Base-by-base conservation (phyloP, 2,329 filamentous ascomycete species). In the Cytospora paraplurivora region DNA sequence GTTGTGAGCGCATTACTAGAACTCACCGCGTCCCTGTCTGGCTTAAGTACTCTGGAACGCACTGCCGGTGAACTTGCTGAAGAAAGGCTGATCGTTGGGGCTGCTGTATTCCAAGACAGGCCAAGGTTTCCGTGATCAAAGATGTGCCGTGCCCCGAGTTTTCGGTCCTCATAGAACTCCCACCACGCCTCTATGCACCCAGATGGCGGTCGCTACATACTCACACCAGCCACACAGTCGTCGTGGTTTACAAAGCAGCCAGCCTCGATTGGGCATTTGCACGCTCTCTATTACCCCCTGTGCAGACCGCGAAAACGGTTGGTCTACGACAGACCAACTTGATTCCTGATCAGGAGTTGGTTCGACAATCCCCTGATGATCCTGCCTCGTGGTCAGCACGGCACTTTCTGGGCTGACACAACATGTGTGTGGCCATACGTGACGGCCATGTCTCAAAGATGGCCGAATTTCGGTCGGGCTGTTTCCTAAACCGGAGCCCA, bases 401-500 rank as follows among this genome's bases (percentile, higher is more conserved):
- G 58, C 38, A 51, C 37, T 49, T 15, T 54, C 19, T 19, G 50
- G 49, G 58, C 37, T 41, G n/a, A 47, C 17, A 47, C 44, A 47
- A 21, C n/a, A 41, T 17, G 8, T 47, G 44, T 55, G 19, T 55
- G 50, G 50, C 51, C 51, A 52, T 41, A 38, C 50, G 33, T 13
- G 37, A 27, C 50, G 44, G 51, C 38, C 58, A 55, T 61, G 58
- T 61, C 58, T 61, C 51, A 54, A 61, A 61, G 41, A 32, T 53
- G 57, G 37, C 57, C 51, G 50, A 51, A 50, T n/a, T 7, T 60
- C 50, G 27, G 37, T 47, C 41, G 37, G 58, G 32, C 53, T 47
- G 34, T 37, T 37, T 15, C 38, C 33, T 27, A 44, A 21, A 49
- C 5, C 38, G 47, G n/a, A 17, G 27, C 35, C 38, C 50, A 47